Evolutionary conservation across 495 filamentous ascomycete genomes (phyloP).

Genomic region (Hapsidospora chrysogenum): DNA sequence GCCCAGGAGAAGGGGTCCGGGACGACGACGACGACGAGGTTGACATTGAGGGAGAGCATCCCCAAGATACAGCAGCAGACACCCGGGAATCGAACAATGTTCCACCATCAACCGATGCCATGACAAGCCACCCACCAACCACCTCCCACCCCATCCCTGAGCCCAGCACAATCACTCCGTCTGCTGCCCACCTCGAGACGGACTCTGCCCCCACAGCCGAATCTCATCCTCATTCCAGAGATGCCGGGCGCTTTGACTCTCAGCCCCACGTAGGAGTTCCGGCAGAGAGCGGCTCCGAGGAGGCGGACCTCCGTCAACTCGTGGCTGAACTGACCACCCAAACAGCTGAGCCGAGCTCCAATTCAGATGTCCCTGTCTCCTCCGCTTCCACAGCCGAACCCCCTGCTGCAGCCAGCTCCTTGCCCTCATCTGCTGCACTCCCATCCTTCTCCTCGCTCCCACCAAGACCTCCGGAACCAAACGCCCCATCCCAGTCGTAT

Average conservation of each 20-base stretch:
- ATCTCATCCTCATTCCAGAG: not conserved
- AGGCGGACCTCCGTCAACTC: constrained; percentile 22
- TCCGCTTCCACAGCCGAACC: constrained; percentile 10
- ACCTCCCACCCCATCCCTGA: constrained; percentile 1
- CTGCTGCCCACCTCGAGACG: not conserved
- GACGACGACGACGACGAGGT: no score
- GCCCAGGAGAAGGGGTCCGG: constrained; percentile 9
- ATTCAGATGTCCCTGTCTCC: constrained; percentile 10
- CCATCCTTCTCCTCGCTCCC: constrained; percentile 33
- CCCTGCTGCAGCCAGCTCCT: constrained; percentile 16
- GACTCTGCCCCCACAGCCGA: not conserved
- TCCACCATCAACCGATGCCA: constrained; percentile 12
- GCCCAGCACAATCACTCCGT: no score
- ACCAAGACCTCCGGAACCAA: constrained; percentile 34
- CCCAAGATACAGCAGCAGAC: constrained; percentile 20
- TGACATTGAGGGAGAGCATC: constrained; percentile 7
- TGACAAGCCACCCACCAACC: constrained; percentile 1
- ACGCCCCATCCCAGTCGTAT: constrained; percentile 9
- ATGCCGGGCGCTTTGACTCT: not conserved
- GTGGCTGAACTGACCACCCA: constrained; percentile 26
- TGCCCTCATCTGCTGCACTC: constrained; percentile 21
- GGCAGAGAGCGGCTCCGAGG: not conserved
- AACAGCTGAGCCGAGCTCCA: constrained; percentile 5
- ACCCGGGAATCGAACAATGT: constrained; percentile 5
- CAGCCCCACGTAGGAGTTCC: not conserved